Evolutionary conservation across 176 grass and related monocot species (phyloP).

Genomic region (Aegilops speltoides): DNA sequence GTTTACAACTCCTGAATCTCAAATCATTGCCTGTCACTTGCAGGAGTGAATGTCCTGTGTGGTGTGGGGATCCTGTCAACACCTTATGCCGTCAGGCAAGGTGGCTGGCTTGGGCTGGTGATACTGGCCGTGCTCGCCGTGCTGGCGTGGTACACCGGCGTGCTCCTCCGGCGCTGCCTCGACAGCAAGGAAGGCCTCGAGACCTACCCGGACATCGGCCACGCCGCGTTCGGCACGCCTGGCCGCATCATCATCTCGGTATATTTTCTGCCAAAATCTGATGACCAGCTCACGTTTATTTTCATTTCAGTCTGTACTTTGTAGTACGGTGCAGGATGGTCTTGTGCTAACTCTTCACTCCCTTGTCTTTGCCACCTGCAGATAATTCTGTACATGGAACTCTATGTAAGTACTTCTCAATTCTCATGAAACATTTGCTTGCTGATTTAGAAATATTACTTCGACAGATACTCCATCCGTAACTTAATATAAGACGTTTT

Average conservation of each 20-base stretch:
- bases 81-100: constrained; percentile 63
- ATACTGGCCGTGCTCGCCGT: constrained; percentile 48
- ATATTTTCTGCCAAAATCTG: neutral
- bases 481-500: too few species aligned
- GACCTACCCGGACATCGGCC: constrained; percentile 74
- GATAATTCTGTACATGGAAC: constrained; percentile 68
- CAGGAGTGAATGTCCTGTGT: constrained; percentile 71
- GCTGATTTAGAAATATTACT: neutral
- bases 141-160: constrained; percentile 60
- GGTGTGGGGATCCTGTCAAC: constrained; percentile 74
- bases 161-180: constrained; percentile 57
- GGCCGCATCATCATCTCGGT: constrained; percentile 65
- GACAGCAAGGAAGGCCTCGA: constrained; percentile 61
- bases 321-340: neutral
- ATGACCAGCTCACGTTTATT: neutral
- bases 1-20: neutral
- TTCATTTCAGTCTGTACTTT: neutral
- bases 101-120: constrained; percentile 53
- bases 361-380: constrained; percentile 17
- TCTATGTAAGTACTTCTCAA: constrained; percentile 64
- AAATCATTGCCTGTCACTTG: neutral
- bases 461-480: neutral
- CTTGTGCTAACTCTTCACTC: neutral
- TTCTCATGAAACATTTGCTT: neutral
- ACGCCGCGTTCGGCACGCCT: constrained; percentile 59